phyloP scores from a whole-genome alignment of 225 moss, liverwort and hornwort genomes.

The Marchantia polymorpha region DNA sequence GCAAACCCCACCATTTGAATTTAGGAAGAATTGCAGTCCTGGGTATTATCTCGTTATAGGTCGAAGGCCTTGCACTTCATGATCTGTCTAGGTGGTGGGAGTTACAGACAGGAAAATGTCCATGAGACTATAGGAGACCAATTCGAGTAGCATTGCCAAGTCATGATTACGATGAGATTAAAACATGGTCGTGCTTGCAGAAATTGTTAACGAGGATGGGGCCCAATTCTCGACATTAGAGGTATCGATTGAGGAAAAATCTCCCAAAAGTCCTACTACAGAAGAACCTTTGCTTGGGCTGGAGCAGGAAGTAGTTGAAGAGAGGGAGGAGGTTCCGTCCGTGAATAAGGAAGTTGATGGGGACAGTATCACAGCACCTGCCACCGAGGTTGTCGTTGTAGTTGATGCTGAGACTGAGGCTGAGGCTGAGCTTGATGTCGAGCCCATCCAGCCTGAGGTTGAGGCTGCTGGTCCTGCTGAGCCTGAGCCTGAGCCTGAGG shows the following conservation, averaged over 20 bases:
- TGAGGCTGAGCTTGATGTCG: slow-evolving; percentile 7
- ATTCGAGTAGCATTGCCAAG: too few relatives aligned
- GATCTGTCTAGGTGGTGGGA: too few relatives aligned
- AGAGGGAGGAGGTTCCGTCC: neutral
- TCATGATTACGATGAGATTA: too few relatives aligned
- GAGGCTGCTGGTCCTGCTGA: slow-evolving; percentile 13
- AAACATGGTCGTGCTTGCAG: slow-evolving; percentile 8
- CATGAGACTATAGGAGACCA: too few relatives aligned
- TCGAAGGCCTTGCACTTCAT: too few relatives aligned
- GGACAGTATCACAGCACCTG: slow-evolving; percentile 5
- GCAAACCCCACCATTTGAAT: too few relatives aligned
- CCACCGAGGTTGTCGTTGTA: slow-evolving; percentile 1
- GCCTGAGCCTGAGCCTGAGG: slow-evolving; percentile 5
- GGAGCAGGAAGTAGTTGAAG: slow-evolving; percentile 13
- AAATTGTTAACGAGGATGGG: slow-evolving; percentile 7
- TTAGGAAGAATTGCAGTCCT: too few relatives aligned
- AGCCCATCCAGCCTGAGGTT: neutral
- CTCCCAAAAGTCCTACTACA: slow-evolving; percentile 16
- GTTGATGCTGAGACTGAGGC: slow-evolving; percentile 3
- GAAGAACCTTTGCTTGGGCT: slow-evolving; percentile 10
- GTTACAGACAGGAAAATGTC: too few relatives aligned
- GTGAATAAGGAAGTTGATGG: neutral
- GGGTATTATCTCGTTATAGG: too few relatives aligned
- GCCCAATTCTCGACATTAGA: slow-evolving; percentile 3
- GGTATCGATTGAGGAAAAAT: slow-evolving; percentile 13